phyloP scores from a whole-genome alignment of 2,329 filamentous ascomycete genomes.

The Epichloe sylvatica region DNA sequence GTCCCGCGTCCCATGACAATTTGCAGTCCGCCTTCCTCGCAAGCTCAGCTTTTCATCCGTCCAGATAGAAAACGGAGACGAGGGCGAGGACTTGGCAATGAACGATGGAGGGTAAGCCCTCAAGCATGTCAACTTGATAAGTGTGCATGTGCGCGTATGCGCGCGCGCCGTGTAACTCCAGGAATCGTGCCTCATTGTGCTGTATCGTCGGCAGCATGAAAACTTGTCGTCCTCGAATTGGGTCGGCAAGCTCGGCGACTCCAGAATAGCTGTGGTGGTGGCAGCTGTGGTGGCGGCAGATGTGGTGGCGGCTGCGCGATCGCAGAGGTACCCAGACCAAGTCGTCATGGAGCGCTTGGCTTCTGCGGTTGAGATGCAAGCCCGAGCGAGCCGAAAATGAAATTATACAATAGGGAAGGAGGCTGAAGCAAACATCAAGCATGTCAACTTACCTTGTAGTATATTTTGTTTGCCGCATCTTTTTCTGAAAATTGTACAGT shows the following conservation, averaged over 20 bases:
- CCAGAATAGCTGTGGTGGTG: not conserved
- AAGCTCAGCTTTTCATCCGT: not conserved
- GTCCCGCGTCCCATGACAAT: not conserved
- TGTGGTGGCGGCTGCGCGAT: not conserved
- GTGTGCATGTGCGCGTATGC: not conserved
- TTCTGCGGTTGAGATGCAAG: not conserved
- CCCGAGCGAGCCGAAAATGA: not conserved
- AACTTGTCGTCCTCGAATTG: not conserved
- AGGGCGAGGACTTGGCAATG: not conserved
- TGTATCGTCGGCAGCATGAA: not conserved
- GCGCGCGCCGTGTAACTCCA: not conserved
- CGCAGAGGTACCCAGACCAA: not conserved
- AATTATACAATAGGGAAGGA: not conserved
- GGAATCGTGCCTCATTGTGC: not conserved
- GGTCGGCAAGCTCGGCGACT: not conserved
- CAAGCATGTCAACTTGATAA: not conserved
- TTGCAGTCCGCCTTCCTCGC: not conserved
- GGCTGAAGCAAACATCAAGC: not conserved
- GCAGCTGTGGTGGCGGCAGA: not conserved
- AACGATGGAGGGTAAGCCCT: not conserved
- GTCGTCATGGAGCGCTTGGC: not conserved
- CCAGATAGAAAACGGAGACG: not conserved
- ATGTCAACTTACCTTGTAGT: conserved; percentile 69
- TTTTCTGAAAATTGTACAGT: conserved; percentile 54
- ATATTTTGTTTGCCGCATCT: conserved; percentile 52